Percentiles rank a stretch among this genome's conserved stretches.
phyloP scores from a whole-genome alignment of 2,329 filamentous ascomycete species.

The Thyridium curvatum region DNA sequence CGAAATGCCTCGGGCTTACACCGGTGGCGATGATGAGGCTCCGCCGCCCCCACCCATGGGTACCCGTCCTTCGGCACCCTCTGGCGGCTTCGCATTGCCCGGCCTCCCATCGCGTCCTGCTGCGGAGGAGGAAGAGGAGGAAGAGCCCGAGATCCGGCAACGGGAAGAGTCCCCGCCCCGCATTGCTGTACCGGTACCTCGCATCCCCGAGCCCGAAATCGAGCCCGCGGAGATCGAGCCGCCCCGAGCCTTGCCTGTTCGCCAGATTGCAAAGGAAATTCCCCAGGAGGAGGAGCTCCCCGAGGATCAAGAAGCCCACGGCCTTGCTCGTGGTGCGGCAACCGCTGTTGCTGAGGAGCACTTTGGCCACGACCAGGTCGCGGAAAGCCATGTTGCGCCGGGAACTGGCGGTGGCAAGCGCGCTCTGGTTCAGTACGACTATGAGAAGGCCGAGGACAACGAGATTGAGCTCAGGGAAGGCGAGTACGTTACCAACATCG shows the following conservation, averaged over 20 bases:
- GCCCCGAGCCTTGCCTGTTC: slow-evolving; percentile 42
- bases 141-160: slow-evolving; percentile 30
- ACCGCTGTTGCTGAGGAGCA: slow-evolving; percentile 44
- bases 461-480: slow-evolving; percentile 89
- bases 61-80: slow-evolving; percentile 66
- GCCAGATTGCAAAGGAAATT: slow-evolving; percentile 54
- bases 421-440: slow-evolving; percentile 86
- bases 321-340: slow-evolving; percentile 49
- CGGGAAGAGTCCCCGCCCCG: slow-evolving; percentile 70
- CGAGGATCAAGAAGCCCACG: slow-evolving; percentile 55
- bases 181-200: slow-evolving; percentile 77
- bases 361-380: slow-evolving; percentile 29
- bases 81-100: slow-evolving; percentile 71
- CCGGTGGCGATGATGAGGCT: slow-evolving; percentile 34
- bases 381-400: slow-evolving; percentile 20
- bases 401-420: slow-evolving; percentile 52
- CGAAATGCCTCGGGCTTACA: slow-evolving; percentile 21
- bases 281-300: slow-evolving; percentile 59
- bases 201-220: slow-evolving; percentile 47
- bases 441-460: slow-evolving; percentile 96
- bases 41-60: slow-evolving; percentile 56
- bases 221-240: slow-evolving; percentile 45
- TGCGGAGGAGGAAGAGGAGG: slow-evolving; percentile 50
- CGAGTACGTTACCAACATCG: slow-evolving; percentile 82
- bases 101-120: slow-evolving; percentile 59